phyloP scores from a whole-genome alignment of 73 alveolate species.

The Uronychia setigera region DNA sequence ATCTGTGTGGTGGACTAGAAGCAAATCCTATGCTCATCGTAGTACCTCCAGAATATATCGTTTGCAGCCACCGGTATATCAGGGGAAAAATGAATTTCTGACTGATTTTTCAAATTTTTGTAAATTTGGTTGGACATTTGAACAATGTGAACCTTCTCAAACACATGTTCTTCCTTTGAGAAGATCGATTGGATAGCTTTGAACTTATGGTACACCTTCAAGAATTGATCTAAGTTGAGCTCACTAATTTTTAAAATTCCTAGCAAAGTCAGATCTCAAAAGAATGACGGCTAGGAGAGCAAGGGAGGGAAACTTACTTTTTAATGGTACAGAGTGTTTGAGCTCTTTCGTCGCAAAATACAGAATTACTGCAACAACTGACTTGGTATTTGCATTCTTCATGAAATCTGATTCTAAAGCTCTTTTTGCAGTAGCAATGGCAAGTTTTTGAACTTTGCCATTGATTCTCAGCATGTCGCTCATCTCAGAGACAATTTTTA shows the following conservation, averaged over 20 bases:
- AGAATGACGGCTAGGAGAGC: too few relatives aligned
- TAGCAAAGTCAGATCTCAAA: too few relatives aligned
- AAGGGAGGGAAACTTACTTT: not conserved
- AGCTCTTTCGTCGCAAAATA: not conserved
- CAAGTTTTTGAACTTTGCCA: not conserved
- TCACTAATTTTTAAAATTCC: not conserved
- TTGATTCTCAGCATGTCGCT: not conserved
- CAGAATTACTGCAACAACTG: not conserved
- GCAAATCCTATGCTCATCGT: not conserved
- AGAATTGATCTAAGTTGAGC: not conserved
- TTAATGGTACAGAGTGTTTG: not conserved
- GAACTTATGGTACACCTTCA: not conserved
- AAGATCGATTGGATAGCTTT: not conserved
- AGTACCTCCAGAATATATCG: not conserved
- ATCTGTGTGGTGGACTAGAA: not conserved
- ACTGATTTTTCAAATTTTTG: too few relatives aligned
- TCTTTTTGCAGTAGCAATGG: not conserved
- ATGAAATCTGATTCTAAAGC: too few relatives aligned
- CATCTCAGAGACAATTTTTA: not conserved
- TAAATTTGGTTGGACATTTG: not conserved
- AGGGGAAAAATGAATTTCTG: not conserved
- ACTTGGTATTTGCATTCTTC: too few relatives aligned
- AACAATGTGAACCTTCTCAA: not conserved
- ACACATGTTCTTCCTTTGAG: too few relatives aligned
- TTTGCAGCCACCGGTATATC: not conserved